phyloP scores from a whole-genome alignment of 495 filamentous ascomycete species.

The Xylaria flabelliformis region DNA sequence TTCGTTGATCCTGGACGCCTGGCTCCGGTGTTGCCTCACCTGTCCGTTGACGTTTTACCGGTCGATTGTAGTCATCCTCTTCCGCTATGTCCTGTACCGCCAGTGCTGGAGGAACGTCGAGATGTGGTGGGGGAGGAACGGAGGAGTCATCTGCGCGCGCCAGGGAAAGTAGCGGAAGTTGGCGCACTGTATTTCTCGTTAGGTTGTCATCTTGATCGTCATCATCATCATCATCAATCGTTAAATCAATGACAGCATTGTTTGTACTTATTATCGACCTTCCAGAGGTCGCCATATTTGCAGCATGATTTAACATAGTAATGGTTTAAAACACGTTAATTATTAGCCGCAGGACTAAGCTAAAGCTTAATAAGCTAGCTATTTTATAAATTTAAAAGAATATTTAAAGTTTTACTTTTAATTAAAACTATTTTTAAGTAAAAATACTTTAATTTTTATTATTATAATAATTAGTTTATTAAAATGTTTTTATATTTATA shows the following conservation, averaged over 20 bases:
- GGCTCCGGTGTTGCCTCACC: background rate
- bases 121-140: background rate
- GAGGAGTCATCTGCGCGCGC: background rate
- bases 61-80: background rate
- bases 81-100: background rate
- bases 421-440: background rate
- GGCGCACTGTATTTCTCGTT: background rate
- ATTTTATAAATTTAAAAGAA: background rate
- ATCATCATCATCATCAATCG: background rate
- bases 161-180: background rate
- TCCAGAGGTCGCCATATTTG: background rate
- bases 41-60: slow-evolving; percentile 12
- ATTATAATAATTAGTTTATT: no score
- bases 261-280: background rate
- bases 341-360: slow-evolving; percentile 26
- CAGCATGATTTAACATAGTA: background rate
- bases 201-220: background rate
- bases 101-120: background rate
- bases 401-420: background rate
- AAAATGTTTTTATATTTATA: no score
- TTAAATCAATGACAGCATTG: background rate
- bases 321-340: background rate
- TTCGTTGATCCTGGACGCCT: background rate
- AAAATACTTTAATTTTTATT: no score
- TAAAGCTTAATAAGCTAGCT: background rate